A percentile compares a stretch with the other conserved stretches of the same genome.
phyloP scores from a whole-genome alignment of 202 grass and related monocot species.

The Zizania palustris region DNA sequence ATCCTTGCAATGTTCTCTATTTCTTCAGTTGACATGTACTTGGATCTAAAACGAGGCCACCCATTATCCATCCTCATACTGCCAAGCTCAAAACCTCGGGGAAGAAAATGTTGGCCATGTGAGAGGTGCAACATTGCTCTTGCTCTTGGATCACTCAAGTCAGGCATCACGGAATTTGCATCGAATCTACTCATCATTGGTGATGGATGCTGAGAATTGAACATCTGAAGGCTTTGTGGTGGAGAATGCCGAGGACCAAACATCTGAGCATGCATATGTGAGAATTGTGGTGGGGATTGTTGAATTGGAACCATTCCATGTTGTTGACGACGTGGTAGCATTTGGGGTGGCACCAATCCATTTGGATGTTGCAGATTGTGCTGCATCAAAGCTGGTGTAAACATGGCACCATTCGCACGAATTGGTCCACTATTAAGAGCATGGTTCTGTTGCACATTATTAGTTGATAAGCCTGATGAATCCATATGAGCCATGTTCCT shows the following conservation, averaged over 20 bases:
- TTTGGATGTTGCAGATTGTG: conserved; percentile 41
- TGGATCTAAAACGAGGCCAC: conserved; percentile 59
- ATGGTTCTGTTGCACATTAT: conserved; percentile 37
- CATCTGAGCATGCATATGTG: conserved; percentile 53
- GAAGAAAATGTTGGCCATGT: conserved; percentile 41
- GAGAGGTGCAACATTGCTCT: conserved; percentile 45
- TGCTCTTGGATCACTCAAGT: conserved; percentile 52
- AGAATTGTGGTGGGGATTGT: conserved; percentile 50
- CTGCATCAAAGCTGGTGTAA: conserved; percentile 38
- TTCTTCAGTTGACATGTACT: conserved; percentile 77
- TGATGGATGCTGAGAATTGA: conserved; percentile 36
- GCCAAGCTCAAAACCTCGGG: conserved; percentile 39
- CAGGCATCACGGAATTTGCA: conserved; percentile 38
- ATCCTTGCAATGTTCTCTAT: conserved; percentile 79
- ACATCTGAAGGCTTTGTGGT: conserved; percentile 51
- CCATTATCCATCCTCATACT: conserved; percentile 46
- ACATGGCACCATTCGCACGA: conserved; percentile 18
- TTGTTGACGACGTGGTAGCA: conserved; percentile 23
- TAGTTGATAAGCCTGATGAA: conserved; percentile 5
- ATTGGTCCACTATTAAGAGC: conserved; percentile 38
- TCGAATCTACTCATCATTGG: conserved; percentile 43
- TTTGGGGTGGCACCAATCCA: conserved; percentile 43
- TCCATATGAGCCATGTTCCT: conserved; percentile 37
- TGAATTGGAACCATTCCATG: conserved; percentile 49
- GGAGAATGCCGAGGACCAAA: conserved; percentile 43